Base-by-base conservation (phyloP, 306 rosid genomes). In the Citrullus colocynthis region DNA sequence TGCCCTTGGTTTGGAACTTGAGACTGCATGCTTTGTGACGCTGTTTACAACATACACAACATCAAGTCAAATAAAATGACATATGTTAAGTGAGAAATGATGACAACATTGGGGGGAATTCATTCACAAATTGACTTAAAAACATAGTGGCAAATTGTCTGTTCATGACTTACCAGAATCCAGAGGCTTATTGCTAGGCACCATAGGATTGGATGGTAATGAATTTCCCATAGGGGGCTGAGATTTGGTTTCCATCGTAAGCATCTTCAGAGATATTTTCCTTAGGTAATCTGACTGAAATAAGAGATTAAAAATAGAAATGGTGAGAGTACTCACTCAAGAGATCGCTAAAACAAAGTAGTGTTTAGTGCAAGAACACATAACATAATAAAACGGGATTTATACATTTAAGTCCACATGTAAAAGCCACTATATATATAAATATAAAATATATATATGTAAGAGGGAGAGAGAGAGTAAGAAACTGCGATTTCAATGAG, bases 201-300 rank as follows among this genome's bases (percentile, higher is more conserved):
- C 87, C 62, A 36, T 88, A 65, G 84, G 73, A 85, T 86, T 91
- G 63, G 88, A 9, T 60, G 89, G 79, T 81, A 64, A 77, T 39
- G 81, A 2, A 79, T 36, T 88, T 78, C 84, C 79, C 64, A 79
- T 75, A 4, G 84, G 49, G 20, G 73, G 83, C 78, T 86, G 93
- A 78, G 96, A 85, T 83, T 86, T 90, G 51, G 83, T 86, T 86
- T 93, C 97, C 98, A 86, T 84, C 0, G 85, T 74, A 10, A 86
- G 89, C 89, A 86, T 86, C 85, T 84, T 86, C 77, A 84, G 74
- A 79, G 88, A 78, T 61, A 86, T 81, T 78, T 71, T 61, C 52
- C 87, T 80, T 18, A 83, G 71, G 80, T 86, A 86, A 75, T 86
- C 85, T 3, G 82, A 63, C 85, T 86, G 78, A 6, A 64, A 81